phyloP scores from a whole-genome alignment of 139 green algal species.

The Micractinium conductrix region DNA sequence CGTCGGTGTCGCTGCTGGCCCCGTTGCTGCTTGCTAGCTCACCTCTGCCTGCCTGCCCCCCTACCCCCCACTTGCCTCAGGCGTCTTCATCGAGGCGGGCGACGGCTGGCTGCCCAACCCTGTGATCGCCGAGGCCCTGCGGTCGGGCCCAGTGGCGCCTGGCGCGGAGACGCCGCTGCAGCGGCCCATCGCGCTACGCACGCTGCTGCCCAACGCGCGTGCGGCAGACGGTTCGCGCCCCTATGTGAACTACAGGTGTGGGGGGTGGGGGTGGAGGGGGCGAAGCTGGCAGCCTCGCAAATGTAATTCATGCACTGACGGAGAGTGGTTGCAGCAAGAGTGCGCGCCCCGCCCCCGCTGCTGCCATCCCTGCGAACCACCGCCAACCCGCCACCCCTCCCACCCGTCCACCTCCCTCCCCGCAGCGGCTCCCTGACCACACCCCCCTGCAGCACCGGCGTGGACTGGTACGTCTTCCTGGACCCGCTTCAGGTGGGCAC shows the following conservation, averaged over 20 bases:
- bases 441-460: constrained; percentile 64
- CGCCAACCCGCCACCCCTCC: not conserved
- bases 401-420: not conserved
- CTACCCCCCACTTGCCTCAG: too few relatives aligned
- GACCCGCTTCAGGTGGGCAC: constrained; percentile 27
- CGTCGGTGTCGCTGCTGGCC: too few relatives aligned
- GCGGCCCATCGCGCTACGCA: constrained; percentile 50
- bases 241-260: constrained; percentile 72
- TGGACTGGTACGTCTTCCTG: constrained; percentile 43
- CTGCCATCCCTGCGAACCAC: not conserved
- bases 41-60: too few relatives aligned
- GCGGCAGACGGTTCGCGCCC: constrained; percentile 16
- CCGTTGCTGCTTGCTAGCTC: too few relatives aligned
- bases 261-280: not conserved
- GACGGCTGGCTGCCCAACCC: constrained; percentile 18
- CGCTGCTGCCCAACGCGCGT: constrained; percentile 59
- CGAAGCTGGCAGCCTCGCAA: not conserved
- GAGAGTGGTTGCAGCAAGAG: not conserved
- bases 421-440: constrained; percentile 83
- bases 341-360: not conserved
- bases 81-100: constrained; percentile 31
- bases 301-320: too few relatives aligned
- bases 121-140: constrained; percentile 7
- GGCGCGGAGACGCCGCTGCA: constrained; percentile 20
- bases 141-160: not conserved